Percentiles rank a stretch among this genome's conserved stretches.
Conservation (phyloP, 1,284 basidiomycete genomes). For the Rhodotorula sp. region DNA sequence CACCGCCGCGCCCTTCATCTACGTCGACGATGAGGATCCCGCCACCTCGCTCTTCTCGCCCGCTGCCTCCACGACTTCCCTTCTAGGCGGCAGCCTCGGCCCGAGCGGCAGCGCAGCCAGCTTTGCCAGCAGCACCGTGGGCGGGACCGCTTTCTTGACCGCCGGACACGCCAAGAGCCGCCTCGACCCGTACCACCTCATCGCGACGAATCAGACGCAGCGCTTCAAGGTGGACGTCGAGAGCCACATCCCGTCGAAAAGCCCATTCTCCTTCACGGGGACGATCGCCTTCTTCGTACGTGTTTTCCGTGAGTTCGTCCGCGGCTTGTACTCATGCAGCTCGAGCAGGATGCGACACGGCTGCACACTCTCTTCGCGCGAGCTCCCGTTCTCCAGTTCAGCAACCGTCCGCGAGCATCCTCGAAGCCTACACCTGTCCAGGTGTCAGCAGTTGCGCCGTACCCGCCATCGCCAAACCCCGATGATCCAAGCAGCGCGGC, state of each 20-base stretch:
- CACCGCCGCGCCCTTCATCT: conserved; percentile 90
- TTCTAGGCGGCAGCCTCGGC: conserved; percentile 4
- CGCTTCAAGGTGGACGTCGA: conserved; percentile 76
- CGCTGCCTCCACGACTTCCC: neutral
- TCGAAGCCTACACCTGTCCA: conserved; percentile 2
- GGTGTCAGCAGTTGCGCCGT: neutral
- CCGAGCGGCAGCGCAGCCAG: neutral
- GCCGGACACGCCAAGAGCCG: conserved; percentile 54
- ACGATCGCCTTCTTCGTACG: conserved; percentile 64
- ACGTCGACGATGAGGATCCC: conserved; percentile 74
- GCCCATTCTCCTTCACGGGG: conserved; percentile 74
- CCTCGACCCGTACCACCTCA: conserved; percentile 89
- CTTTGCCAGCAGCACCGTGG: conserved; percentile 43
- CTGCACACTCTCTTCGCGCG: conserved; percentile 69
- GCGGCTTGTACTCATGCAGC: too few relatives aligned
- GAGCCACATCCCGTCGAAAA: conserved; percentile 59
- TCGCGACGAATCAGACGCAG: conserved; percentile 70
- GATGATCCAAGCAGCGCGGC: neutral
- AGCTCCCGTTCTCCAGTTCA: conserved; percentile 62
- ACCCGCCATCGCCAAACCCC: neutral
- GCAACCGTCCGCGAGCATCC: conserved; percentile 16
- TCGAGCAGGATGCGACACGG: conserved; percentile 48
- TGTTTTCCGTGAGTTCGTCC: too few relatives aligned
- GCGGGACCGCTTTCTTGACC: conserved; percentile 36
- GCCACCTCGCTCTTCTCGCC: neutral